Evolutionary conservation across 352 stramenopile species (phyloP), one percentile per base, ranked within the genome.

Genomic region (Globisporangium sylvaticum): DNA sequence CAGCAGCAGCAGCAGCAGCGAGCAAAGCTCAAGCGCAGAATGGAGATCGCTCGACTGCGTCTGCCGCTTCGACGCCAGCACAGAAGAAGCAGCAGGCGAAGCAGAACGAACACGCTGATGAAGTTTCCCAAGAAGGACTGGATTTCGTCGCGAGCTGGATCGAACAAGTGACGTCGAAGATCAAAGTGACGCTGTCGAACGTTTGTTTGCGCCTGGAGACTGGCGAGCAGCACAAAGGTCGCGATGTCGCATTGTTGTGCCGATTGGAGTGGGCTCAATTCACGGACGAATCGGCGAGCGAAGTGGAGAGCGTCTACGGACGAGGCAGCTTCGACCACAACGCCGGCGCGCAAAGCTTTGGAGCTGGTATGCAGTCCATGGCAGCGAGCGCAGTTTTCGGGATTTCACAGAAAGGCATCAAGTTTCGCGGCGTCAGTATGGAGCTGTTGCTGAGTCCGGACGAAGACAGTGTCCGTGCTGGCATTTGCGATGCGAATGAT

Each of bases 141-240:
- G 88, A 96, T 70, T 96, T 96, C 70, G 88, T 96, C 29, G 88
- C 88, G 24, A 92, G 83, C 57, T 96, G 88, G 88, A 96, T 96
- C 61, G 88, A 96, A 64, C 88, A 94, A 50, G 88, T 96, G 14
- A 95, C 88, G 63, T 94, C 87, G 52, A 96, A 95, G 66, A 94
- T 96, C 70, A 96, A 96, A 70, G 76, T 96, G 7, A 96, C 88
- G 39, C 58, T 96, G 53, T 91, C 88, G 22, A 96, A 96, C 68
- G 87, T 96, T 61, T 96, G 88, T 32, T 55, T 94, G 37, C 75
- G 84, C 1, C 62, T 96, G 15, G 87, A 94, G 70, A 91, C 88
- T 0, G 75, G 81, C 8, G 78, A 90, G 32, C 68, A 82, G 22
- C 71, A 84, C 46, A 87, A 79, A 52, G 82, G 72, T 53, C 80